These are phyloP conservation scores for Millerago galiae DNA, from an alignment of 805 yeast species.

Conservation along the genomic window DNA sequence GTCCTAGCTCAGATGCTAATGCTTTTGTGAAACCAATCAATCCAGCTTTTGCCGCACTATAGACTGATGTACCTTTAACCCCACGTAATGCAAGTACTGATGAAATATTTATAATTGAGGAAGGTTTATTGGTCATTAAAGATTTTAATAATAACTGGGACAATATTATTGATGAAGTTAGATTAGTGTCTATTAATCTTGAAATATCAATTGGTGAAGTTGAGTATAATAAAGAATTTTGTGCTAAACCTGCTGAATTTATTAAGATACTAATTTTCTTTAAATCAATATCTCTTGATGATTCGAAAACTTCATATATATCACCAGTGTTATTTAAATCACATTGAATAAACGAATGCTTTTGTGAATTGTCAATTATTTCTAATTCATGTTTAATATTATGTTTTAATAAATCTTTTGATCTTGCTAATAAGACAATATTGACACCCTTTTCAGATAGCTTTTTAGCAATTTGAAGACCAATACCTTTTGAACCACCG, in stretches of 20 bases:
- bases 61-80: constrained; percentile 54
- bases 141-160: constrained; percentile 45
- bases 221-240: constrained; percentile 41
- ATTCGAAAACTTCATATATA: constrained; percentile 6
- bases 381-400: constrained; percentile 15
- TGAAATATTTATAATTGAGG: constrained; percentile 53
- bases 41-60: constrained; percentile 69
- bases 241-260: constrained; percentile 55
- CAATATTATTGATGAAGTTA: constrained; percentile 54
- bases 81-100: constrained; percentile 52
- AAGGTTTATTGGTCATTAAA: constrained; percentile 37
- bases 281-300: constrained; percentile 5
- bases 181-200: constrained; percentile 45
- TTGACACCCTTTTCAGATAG: constrained; percentile 47
- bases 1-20: constrained; percentile 52
- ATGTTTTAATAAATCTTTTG: constrained; percentile 29
- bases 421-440: constrained; percentile 46
- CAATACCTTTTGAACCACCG: constrained; percentile 70
- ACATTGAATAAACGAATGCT: constrained; percentile 13
- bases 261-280: constrained; percentile 24
- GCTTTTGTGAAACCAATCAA: constrained; percentile 53
- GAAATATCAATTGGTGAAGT: constrained; percentile 37
- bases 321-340: constrained; percentile 13
- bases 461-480: constrained; percentile 45
- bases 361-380: constrained; percentile 9